These are phyloP conservation scores for Hypoxylon lenormandii DNA, from an alignment of 495 filamentous ascomycete genomes.

Conservation along the genomic window DNA sequence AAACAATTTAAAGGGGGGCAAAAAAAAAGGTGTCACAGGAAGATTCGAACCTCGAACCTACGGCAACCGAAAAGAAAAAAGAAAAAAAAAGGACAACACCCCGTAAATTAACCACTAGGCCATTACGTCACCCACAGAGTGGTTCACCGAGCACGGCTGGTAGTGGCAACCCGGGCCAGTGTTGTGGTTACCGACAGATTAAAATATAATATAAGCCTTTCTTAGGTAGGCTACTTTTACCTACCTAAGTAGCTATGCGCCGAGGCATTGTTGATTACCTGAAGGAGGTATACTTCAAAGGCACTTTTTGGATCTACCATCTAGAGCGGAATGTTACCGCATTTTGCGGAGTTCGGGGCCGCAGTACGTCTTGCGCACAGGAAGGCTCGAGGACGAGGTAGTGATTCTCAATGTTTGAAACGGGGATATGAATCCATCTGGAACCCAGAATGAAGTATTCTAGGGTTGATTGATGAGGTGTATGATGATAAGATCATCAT, in stretches of 20 bases:
- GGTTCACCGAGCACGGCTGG: no score
- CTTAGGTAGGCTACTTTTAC: no score
- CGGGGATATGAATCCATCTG: not conserved
- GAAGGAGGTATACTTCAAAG: not conserved
- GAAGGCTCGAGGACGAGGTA: not conserved
- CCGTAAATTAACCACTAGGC: no score
- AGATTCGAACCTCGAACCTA: no score
- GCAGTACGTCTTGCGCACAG: not conserved
- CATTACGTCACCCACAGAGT: no score
- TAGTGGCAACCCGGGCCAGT: no score
- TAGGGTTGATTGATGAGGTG: slow-evolving; percentile 2
- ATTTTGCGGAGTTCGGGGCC: slow-evolving; percentile 10
- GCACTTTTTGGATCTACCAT: not conserved
- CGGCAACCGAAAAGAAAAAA: no score
- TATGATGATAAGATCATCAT: not conserved
- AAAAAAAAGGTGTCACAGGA: no score
- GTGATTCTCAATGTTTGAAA: slow-evolving; percentile 8
- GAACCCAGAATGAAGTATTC: not conserved
- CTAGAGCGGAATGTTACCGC: slow-evolving; percentile 6
- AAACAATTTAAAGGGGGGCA: no score
- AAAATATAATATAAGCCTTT: no score
- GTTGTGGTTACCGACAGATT: no score
- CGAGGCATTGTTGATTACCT: not conserved
- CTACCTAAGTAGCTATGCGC: slow-evolving; percentile 3
- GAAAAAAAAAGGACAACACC: no score